Conservation (phyloP, 1,139 yeast species). For the Kodamaea alishanica region DNA sequence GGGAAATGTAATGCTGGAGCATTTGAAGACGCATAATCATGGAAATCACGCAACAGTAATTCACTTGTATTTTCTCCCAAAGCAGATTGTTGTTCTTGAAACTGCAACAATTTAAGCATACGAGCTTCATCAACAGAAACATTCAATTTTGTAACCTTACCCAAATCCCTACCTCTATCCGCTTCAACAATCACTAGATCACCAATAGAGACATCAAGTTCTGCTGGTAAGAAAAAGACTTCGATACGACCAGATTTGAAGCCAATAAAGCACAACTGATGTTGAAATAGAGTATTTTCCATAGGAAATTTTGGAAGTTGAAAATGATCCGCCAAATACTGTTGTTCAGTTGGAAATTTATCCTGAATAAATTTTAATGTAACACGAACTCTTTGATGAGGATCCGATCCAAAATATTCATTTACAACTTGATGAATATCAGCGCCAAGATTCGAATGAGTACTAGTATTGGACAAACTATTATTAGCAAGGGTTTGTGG, state of each 20-base stretch:
- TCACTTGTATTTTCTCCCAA: constrained; percentile 23
- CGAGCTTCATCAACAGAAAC: constrained; percentile 65
- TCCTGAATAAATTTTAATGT: constrained; percentile 14
- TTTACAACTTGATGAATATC: constrained; percentile 21
- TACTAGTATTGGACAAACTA: constrained; percentile 5
- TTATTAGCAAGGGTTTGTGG: not conserved
- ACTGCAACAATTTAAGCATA: constrained; percentile 50
- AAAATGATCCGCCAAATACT: constrained; percentile 29
- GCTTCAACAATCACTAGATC: constrained; percentile 95
- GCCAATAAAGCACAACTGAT: constrained; percentile 60
- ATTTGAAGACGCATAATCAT: constrained; percentile 14
- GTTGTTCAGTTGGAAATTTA: constrained; percentile 19
- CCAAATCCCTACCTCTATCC: constrained; percentile 93
- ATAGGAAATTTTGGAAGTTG: constrained; percentile 44
- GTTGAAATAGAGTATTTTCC: constrained; percentile 31
- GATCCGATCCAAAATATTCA: constrained; percentile 38
- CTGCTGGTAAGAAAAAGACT: constrained; percentile 63
- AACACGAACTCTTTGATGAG: constrained; percentile 42
- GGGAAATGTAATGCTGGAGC: constrained; percentile 55
- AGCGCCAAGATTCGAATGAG: not conserved
- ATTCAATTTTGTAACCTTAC: constrained; percentile 65
- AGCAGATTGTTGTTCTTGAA: constrained; percentile 57
- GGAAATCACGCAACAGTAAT: constrained; percentile 20
- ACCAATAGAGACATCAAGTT: constrained; percentile 39
- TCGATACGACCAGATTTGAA: constrained; percentile 88